phyloP scores from a whole-genome alignment of 495 filamentous ascomycete species.

The Baudoinia panamericana region DNA sequence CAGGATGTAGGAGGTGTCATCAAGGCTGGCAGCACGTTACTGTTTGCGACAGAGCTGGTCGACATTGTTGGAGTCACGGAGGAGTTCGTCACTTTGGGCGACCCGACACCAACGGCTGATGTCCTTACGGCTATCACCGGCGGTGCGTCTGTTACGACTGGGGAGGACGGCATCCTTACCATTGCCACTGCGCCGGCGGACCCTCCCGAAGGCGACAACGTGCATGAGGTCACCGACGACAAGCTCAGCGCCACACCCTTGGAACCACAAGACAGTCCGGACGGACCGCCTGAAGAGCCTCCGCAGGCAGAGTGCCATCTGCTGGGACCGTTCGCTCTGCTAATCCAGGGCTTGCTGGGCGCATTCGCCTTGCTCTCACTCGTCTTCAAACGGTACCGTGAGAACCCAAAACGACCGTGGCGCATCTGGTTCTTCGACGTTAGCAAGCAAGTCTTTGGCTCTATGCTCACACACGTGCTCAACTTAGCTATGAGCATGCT shows the following conservation, averaged over 20 bases:
- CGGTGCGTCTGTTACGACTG: constrained; percentile 2
- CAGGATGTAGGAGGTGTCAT: constrained; percentile 54
- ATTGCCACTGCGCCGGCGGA: constrained; percentile 14
- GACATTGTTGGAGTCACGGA: constrained; percentile 65
- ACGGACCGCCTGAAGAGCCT: constrained; percentile 25
- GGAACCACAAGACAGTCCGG: background rate
- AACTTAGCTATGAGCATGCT: constrained; percentile 95
- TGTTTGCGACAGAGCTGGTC: constrained; percentile 89
- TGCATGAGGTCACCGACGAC: background rate
- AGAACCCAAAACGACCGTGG: constrained; percentile 78
- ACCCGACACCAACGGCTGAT: background rate
- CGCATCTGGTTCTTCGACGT: constrained; percentile 96
- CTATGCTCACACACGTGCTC: constrained; percentile 72
- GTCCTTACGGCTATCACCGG: too few relatives aligned
- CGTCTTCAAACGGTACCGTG: constrained; percentile 85
- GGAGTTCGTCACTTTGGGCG: constrained; percentile 13
- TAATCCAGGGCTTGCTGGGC: constrained; percentile 83
- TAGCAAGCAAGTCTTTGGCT: constrained; percentile 94
- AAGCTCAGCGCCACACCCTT: background rate
- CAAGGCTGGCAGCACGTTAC: constrained; percentile 63
- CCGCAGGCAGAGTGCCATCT: constrained; percentile 59
- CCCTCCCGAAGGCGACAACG: constrained; percentile 6
- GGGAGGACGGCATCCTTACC: constrained; percentile 4
- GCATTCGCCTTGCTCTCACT: constrained; percentile 68
- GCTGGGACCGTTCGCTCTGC: constrained; percentile 71